phyloP scores from a whole-genome alignment of 1,284 basidiomycete species.

The Leccinum variabile region DNA sequence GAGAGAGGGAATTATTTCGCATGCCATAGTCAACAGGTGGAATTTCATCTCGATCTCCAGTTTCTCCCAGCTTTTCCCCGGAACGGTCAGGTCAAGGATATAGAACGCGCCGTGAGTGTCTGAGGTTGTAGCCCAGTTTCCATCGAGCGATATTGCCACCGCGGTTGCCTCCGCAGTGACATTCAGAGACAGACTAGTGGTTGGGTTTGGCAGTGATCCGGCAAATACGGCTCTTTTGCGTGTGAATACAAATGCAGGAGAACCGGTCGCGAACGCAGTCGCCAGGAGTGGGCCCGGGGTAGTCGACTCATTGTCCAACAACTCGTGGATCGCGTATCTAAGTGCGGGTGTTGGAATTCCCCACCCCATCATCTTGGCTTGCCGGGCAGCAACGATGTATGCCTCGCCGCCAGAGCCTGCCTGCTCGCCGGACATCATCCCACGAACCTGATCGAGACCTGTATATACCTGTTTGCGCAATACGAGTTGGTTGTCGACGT shows the following conservation, averaged over 20 bases:
- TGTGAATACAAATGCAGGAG: not conserved
- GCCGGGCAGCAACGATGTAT: conserved; percentile 50
- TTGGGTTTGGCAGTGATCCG: not conserved
- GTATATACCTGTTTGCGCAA: conserved; percentile 58
- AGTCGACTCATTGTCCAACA: too few species aligned
- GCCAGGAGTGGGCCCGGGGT: too few species aligned
- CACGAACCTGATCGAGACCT: conserved; percentile 61
- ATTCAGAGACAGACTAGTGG: not conserved
- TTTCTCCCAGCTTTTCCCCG: conserved; percentile 11
- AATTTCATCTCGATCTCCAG: not conserved
- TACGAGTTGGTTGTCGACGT: conserved; percentile 41
- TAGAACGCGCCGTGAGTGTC: conserved; percentile 11
- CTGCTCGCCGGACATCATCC: conserved; percentile 56
- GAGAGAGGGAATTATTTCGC: conserved; percentile 1
- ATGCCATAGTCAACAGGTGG: not conserved
- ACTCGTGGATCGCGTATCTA: too few species aligned
- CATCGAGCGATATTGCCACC: conserved; percentile 20
- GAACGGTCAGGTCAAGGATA: conserved; percentile 15
- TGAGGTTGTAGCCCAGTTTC: conserved; percentile 14
- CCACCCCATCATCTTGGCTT: too few species aligned
- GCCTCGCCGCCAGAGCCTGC: conserved; percentile 45
- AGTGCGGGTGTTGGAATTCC: too few species aligned
- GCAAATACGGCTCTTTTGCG: not conserved
- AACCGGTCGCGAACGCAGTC: too few species aligned
- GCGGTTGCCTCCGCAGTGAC: not conserved